phyloP scores from a whole-genome alignment of 1,284 basidiomycete genomes.

The Apiotrichum veenhuisii region DNA sequence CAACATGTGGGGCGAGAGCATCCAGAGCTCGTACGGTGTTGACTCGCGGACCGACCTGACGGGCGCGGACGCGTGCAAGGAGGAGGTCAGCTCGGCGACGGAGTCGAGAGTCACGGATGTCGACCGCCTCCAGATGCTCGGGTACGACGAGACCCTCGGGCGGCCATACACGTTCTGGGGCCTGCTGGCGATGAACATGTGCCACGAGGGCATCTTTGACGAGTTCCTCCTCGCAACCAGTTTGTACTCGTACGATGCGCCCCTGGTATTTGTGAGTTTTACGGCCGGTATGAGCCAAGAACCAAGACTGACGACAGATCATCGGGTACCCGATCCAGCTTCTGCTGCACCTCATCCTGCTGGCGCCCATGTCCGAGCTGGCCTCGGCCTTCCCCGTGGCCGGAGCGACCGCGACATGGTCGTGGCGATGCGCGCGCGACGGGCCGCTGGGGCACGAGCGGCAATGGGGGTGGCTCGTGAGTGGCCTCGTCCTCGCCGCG shows the following conservation, averaged over 20 bases:
- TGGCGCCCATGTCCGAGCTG: conserved; percentile 38
- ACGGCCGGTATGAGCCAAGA: no score
- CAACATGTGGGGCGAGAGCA: no score
- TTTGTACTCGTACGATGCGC: background rate
- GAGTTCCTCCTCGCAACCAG: background rate
- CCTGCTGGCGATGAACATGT: conserved; percentile 24
- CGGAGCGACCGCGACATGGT: conserved; percentile 45
- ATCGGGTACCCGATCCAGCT: conserved; percentile 43
- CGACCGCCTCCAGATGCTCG: conserved; percentile 37
- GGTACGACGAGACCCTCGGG: conserved; percentile 43
- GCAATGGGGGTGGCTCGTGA: conserved; percentile 44
- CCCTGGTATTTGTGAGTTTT: conserved; percentile 14
- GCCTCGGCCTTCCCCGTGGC: conserved; percentile 46
- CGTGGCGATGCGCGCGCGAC: conserved; percentile 41
- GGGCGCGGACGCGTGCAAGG: no score
- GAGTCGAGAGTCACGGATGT: no score
- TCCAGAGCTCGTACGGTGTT: no score
- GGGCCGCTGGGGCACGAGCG: conserved; percentile 39
- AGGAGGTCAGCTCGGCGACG: no score
- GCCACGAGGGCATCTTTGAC: conserved; percentile 1
- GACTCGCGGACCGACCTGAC: no score
- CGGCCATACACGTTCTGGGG: conserved; percentile 47
- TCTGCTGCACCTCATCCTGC: conserved; percentile 33
- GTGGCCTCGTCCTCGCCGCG: conserved; percentile 42
- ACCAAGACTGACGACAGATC: conserved; percentile 28